A percentile compares a stretch with the other conserved stretches of the same genome.
These are phyloP conservation scores for Colletotrichum sp. DNA, from an alignment of 2,329 filamentous ascomycete genomes.

Conservation along the genomic window DNA sequence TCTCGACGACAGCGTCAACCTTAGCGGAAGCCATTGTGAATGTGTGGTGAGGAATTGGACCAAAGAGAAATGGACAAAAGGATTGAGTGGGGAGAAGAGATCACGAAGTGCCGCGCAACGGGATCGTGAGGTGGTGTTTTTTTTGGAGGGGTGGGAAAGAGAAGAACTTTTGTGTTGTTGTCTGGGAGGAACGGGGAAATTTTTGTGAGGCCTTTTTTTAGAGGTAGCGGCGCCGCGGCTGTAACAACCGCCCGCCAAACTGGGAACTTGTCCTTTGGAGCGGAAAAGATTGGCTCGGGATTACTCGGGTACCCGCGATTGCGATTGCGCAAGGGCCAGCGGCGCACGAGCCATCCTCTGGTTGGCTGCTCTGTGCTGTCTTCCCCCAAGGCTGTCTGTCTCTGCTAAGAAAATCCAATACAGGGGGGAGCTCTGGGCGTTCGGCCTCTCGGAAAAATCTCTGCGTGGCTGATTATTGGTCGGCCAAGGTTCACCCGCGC, in stretches of 20 bases:
- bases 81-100: slow-evolving; percentile 37
- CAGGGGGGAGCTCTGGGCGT: neutral
- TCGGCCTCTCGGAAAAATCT: slow-evolving; percentile 13
- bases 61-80: slow-evolving; percentile 28
- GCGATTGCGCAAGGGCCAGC: neutral
- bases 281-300: slow-evolving; percentile 22
- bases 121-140: slow-evolving; percentile 15
- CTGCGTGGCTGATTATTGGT: neutral
- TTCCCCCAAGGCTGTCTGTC: neutral
- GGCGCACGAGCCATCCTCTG: neutral
- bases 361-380: neutral
- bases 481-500: slow-evolving; percentile 14
- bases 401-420: neutral
- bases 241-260: neutral
- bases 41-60: slow-evolving; percentile 20
- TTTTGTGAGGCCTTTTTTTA: slow-evolving; percentile 24
- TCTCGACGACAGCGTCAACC: slow-evolving; percentile 50
- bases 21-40: slow-evolving; percentile 52
- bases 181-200: slow-evolving; percentile 13
- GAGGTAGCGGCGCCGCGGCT: slow-evolving; percentile 12
- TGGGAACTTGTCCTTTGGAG: slow-evolving; percentile 19
- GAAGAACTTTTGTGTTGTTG: slow-evolving; percentile 6
- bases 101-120: slow-evolving; percentile 21
- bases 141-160: neutral
- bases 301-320: slow-evolving; percentile 22